Conservation (phyloP, 2,329 filamentous ascomycete genomes). For the Claviceps capensis region DNA sequence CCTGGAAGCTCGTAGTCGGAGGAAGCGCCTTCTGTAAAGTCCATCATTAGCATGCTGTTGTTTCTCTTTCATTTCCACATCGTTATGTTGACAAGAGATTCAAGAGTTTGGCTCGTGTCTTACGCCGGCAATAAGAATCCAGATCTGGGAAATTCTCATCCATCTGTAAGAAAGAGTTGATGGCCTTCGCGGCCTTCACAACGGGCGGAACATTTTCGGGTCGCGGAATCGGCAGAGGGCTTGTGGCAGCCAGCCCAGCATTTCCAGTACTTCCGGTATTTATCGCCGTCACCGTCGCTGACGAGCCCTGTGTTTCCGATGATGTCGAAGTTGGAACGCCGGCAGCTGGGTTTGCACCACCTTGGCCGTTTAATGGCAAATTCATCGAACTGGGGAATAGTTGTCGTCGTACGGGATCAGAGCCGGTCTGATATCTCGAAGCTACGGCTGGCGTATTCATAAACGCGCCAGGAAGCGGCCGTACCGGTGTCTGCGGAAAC, state of each 20-base stretch:
- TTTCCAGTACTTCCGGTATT: slow-evolving; percentile 14
- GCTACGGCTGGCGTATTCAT: slow-evolving; percentile 57
- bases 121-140: slow-evolving; percentile 79
- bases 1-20: slow-evolving; percentile 77
- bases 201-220: slow-evolving; percentile 47
- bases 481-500: slow-evolving; percentile 48
- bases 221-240: slow-evolving; percentile 29
- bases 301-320: slow-evolving; percentile 1
- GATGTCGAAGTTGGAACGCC: not conserved
- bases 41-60: slow-evolving; percentile 12
- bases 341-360: slow-evolving; percentile 8
- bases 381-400: slow-evolving; percentile 28
- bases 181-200: slow-evolving; percentile 65
- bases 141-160: slow-evolving; percentile 80
- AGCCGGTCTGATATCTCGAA: slow-evolving; percentile 29
- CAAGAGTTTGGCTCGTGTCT: slow-evolving; percentile 23
- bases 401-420: slow-evolving; percentile 36
- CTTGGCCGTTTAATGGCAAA: slow-evolving; percentile 7
- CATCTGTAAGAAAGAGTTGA: slow-evolving; percentile 63
- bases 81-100: not conserved
- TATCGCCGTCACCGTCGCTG: slow-evolving; percentile 12
- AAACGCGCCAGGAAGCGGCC: slow-evolving; percentile 62
- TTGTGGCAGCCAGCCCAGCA: slow-evolving; percentile 17
- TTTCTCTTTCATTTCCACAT: not conserved
- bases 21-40: slow-evolving; percentile 60